Conservation (phyloP, 495 filamentous ascomycete species). For the Tuber aestivum region DNA sequence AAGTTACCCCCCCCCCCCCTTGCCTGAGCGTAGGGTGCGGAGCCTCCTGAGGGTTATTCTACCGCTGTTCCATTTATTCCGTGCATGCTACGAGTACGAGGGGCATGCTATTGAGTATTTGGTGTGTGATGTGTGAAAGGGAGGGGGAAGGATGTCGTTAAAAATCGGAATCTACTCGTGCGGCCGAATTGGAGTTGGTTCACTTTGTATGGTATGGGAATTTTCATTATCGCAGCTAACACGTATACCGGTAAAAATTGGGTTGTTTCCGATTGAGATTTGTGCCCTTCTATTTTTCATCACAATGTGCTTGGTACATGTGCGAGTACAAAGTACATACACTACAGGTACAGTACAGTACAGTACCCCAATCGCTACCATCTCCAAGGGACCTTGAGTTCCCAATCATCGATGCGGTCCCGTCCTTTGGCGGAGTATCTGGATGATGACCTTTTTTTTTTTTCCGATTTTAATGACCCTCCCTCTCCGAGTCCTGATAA, state of each 20-base stretch:
- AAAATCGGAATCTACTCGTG: background rate
- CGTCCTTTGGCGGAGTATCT: background rate
- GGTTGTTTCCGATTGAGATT: background rate
- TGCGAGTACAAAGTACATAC: no score
- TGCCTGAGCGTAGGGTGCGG: background rate
- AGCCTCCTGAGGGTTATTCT: background rate
- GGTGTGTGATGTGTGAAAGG: background rate
- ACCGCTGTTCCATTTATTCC: background rate
- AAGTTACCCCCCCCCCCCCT: background rate
- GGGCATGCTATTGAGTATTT: background rate
- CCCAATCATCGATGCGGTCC: background rate
- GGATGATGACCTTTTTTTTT: background rate
- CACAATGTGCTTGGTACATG: background rate
- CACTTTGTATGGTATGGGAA: background rate
- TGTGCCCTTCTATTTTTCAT: background rate
- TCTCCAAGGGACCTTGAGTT: background rate
- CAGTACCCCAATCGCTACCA: background rate
- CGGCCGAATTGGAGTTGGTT: background rate
- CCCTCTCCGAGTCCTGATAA: background rate
- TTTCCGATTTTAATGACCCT: background rate
- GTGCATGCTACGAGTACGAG: background rate
- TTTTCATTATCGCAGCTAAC: background rate
- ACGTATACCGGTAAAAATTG: background rate
- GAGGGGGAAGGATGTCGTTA: background rate
- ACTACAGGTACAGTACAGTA: background rate